Base-by-base conservation (phyloP, 2,329 filamentous ascomycete genomes). In the Fusarium piperis region DNA sequence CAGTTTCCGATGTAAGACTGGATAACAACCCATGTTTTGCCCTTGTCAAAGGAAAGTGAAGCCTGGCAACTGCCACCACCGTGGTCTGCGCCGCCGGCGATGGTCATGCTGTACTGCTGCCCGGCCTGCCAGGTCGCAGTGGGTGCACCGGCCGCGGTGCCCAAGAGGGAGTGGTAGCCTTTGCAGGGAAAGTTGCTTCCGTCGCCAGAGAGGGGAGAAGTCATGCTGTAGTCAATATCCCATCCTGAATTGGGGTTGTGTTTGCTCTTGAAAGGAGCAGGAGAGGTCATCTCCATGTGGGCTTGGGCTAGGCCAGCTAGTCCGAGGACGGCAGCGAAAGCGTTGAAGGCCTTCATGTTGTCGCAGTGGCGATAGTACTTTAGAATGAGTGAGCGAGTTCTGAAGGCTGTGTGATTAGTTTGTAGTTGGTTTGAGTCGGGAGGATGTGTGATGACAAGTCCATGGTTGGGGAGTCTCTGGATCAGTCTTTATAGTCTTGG, bases 171-270 rank as follows among this genome's bases (percentile, higher is more conserved):
- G 52, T 86, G 82, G 76, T 84, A 84, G 73, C 91, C 90, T 84
- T 94, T 94, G 88, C 93, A 96, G 6, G 93, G 91, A 79, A 89
- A 95, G 80, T 94, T 87, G 62, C 86, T 85, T 23, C 91, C 91
- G 60, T 85, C 83, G 15, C 83, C 76, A 2, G 81, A 77, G 38
- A 95, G 85, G 1, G 93, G 93, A 9, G 86, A 86, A 20, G 90
- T 93, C 83, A 93, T 93, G 73, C 87, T 88, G 83, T 92, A 93
- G 82, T 95, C 92, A 77, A 89, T 86, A 57, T 86, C 80, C 48
- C 81, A 81, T 26, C 77, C 74, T 64, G 77, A 72, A 73, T 84
- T 80, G 38, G 84, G 82, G 81, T 89, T 88, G 77, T 79, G 79
- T 80, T 86, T 86, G 78, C 85, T 87, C 58, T 81, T 81, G 72